Percentiles rank a stretch among this genome's conserved stretches.
phyloP scores from a whole-genome alignment of 2,329 filamentous ascomycete species.

The Claviceps spartinae region DNA sequence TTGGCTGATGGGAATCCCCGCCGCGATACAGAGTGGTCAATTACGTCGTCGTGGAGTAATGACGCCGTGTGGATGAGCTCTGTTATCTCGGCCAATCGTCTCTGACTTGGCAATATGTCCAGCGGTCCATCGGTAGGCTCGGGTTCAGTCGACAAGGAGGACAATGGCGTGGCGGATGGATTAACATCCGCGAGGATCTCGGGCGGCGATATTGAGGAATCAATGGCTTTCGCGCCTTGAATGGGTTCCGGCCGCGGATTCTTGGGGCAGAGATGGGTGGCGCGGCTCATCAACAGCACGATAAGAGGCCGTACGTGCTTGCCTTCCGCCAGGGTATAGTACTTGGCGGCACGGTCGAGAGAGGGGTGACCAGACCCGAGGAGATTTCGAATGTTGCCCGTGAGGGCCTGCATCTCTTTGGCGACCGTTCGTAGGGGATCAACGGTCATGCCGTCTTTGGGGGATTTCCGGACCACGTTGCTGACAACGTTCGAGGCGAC shows the following conservation, averaged over 20 bases:
- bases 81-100: slow-evolving; percentile 87
- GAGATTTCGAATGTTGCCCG: slow-evolving; percentile 85
- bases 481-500: slow-evolving; percentile 58
- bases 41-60: slow-evolving; percentile 93
- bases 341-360: slow-evolving; percentile 89
- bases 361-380: slow-evolving; percentile 89
- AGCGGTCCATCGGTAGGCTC: slow-evolving; percentile 28
- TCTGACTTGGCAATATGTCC: slow-evolving; percentile 82
- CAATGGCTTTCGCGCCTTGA: slow-evolving; percentile 33
- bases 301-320: slow-evolving; percentile 94
- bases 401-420: slow-evolving; percentile 93
- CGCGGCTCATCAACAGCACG: slow-evolving; percentile 90
- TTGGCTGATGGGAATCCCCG: slow-evolving; percentile 82
- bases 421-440: slow-evolving; percentile 84
- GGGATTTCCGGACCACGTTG: slow-evolving; percentile 48
- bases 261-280: slow-evolving; percentile 68
- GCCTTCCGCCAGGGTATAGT: slow-evolving; percentile 92
- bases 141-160: slow-evolving; percentile 25
- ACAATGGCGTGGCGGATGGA: slow-evolving; percentile 40
- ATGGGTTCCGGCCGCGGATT: slow-evolving; percentile 22
- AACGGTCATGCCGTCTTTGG: slow-evolving; percentile 56
- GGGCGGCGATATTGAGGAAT: slow-evolving; percentile 40
- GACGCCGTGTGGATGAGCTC: slow-evolving; percentile 96
- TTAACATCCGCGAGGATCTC: slow-evolving; percentile 66
- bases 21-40: slow-evolving; percentile 79